Conservation (phyloP, 2,329 filamentous ascomycete species). For the Calonectria pseudoturangicola region DNA sequence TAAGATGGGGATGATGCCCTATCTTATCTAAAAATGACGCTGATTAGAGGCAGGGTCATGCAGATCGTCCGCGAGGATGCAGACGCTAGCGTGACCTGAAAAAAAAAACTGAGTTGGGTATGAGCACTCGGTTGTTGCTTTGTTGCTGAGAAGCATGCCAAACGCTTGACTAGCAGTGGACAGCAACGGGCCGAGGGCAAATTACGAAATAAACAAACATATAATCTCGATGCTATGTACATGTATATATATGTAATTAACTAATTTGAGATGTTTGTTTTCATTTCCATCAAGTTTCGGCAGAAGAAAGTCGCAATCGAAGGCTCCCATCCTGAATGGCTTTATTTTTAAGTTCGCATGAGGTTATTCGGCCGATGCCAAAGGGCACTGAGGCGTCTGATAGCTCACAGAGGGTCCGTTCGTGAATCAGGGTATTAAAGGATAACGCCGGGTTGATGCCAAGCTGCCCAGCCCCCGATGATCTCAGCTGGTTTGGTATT, state of each 20-base stretch:
- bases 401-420: conserved; percentile 20
- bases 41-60: conserved; percentile 31
- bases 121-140: conserved; percentile 24
- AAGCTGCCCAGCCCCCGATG: conserved; percentile 4
- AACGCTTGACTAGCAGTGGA: not conserved
- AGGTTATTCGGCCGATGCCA: conserved; percentile 10
- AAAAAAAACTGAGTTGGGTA: conserved; percentile 30
- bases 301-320: conserved; percentile 1
- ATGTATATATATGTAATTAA: not conserved
- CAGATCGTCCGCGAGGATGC: conserved; percentile 31
- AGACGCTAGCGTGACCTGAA: conserved; percentile 32
- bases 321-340: conserved; percentile 1
- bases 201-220: conserved; percentile 13
- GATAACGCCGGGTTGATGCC: conserved; percentile 22
- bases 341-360: conserved; percentile 4
- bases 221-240: conserved; percentile 2
- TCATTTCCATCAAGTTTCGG: not conserved
- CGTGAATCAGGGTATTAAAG: not conserved
- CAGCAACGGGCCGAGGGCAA: not conserved
- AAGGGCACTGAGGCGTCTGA: not conserved
- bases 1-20: conserved; percentile 20
- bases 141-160: conserved; percentile 22
- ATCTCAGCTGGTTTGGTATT: not conserved
- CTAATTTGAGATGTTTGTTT: conserved; percentile 18
- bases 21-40: conserved; percentile 27